Base-by-base conservation (phyloP, 2,329 filamentous ascomycete genomes). In the Hypoxylon sp. region DNA sequence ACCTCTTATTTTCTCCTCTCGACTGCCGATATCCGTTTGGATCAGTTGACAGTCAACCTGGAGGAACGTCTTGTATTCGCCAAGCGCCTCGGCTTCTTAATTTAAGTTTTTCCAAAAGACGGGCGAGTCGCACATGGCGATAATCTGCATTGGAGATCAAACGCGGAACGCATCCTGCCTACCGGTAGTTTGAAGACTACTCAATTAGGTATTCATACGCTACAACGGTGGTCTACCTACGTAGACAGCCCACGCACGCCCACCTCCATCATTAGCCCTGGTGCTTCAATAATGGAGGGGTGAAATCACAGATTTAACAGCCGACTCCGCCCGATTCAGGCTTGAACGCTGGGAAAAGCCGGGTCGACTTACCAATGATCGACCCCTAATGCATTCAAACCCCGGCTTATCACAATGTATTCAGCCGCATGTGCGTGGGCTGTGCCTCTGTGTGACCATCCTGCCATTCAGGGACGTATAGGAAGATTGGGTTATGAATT, bases 281-380 rank as follows among this genome's bases (percentile, higher is more conserved):
- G 46, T 59, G 61, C 24, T 53, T 63, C 55, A 46, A 64, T 66
- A 64, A 59, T 65, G 62, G 62, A 54, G 60, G 37, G 42, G 47
- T 39, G 44, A 14, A 54, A 39, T 60, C 64, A 35, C 33, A 66
- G 55, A 61, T 70, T 63, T 17, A 24, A 66, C 66, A 68, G 65
- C 71, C 69, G 71, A 71, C 5, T 69, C 67, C 59, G 67, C 67
- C 69, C 70, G 71, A 72, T 63, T 59, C 60, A 68, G 63, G 64
- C 46, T 51, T 39, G 17, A 44, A 46, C 22, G 26, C 65, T 72
- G 69, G 71, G 60, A 69, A 67, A 64, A 67, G 60, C 69, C 69
- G 71, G 67, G 71, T 71, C 48, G 56, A 50, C 59, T 64, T 71
- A 70, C 71, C 67, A 68, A 71, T 73, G 71, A 73, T 73, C 71